Base-by-base conservation (phyloP, 768 basidiomycete genomes). In the Harrya chromipes region DNA sequence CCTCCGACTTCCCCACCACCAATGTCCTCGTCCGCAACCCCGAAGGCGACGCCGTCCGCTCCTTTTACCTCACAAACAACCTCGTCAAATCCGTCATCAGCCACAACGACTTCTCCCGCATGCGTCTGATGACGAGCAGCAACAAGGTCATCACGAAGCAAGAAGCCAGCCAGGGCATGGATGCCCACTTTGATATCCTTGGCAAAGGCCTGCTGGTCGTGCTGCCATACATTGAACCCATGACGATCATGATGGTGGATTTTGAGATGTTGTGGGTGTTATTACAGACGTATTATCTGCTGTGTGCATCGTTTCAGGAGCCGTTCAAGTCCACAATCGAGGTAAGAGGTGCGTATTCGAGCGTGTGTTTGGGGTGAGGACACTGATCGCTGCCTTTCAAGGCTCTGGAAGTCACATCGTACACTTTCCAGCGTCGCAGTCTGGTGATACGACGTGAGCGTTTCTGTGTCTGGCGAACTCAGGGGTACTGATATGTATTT, bases 81-180 rank as follows among this genome's bases (percentile, higher is more conserved):
- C 72, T 89, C 58, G 87, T 95, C 63, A 91, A 89, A 68, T 69
- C 75, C n/a, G 74, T 98, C 52, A 78, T 97, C 49, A 61, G 74
- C 45, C 72, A 84, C 63, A 99, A 98, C 64, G 84, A 91, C 63
- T 94, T 86, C 65, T 79, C 80, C 24, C 83, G 85, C 23, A 77
- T 97, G 47, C 84, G 97, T 2, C 81, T 99, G 45, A 85, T 94
- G 59, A 84, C 89, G 13, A 87, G 90, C n/a, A 95, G 97, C 17
- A 93, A 94, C 35, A 95, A 97, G 67, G 84, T 93, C 12, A 88
- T 98, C 68, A 81, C 83, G 6, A 89, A 91, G 62, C 94, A 98
- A 66, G 94, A 95, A 52, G 81, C 80, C 2, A 81, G 78, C 2
- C 79, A 79, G 38, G 82, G 77, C 4, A 64, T 64, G 34, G 79